Evolutionary conservation across 768 basidiomycete species (phyloP).

Genomic region (Xerocomellus chrysenteron): DNA sequence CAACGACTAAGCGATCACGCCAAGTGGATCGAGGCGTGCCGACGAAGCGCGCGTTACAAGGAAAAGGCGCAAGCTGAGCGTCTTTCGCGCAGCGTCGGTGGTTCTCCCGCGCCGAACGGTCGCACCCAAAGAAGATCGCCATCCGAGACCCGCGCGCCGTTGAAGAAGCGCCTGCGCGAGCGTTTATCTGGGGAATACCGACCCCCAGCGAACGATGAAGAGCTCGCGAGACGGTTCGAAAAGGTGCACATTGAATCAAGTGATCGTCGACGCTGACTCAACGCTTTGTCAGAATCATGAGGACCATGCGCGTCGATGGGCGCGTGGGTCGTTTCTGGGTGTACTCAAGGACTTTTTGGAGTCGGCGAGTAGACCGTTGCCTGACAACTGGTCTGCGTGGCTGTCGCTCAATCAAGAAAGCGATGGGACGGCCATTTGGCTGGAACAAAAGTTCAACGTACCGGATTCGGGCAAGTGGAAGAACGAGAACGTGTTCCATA

Average conservation of each 20-base stretch:
- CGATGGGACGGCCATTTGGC: conserved; percentile 78
- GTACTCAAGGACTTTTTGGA: conserved; percentile 36
- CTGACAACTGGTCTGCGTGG: conserved; percentile 62
- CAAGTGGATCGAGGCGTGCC: conserved; percentile 62
- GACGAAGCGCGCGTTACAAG: conserved; percentile 60
- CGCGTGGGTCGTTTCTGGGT: conserved; percentile 64
- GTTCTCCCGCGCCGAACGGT: conserved; percentile 18
- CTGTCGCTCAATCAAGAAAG: conserved; percentile 71
- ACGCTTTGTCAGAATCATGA: conserved; percentile 56
- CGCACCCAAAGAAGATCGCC: conserved; percentile 17
- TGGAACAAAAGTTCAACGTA: conserved; percentile 73
- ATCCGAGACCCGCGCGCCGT: conserved; percentile 20
- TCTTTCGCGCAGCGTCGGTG: conserved; percentile 27
- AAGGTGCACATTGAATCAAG: conserved; percentile 45
- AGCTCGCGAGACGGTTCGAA: conserved; percentile 62
- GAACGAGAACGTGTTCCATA: conserved; percentile 58
- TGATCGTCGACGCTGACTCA: conserved; percentile 1
- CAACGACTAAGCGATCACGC: conserved; percentile 43
- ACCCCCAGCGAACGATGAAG: conserved; percentile 60
- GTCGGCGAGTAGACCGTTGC: conserved; percentile 31
- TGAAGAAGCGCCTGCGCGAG: conserved; percentile 33
- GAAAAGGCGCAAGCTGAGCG: conserved; percentile 43
- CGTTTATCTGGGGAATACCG: conserved; percentile 45
- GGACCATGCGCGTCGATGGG: conserved; percentile 73
- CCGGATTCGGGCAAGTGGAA: conserved; percentile 64